These are phyloP conservation scores for Nemania sp. DNA, from an alignment of 2,329 filamentous ascomycete species.

Conservation along the genomic window DNA sequence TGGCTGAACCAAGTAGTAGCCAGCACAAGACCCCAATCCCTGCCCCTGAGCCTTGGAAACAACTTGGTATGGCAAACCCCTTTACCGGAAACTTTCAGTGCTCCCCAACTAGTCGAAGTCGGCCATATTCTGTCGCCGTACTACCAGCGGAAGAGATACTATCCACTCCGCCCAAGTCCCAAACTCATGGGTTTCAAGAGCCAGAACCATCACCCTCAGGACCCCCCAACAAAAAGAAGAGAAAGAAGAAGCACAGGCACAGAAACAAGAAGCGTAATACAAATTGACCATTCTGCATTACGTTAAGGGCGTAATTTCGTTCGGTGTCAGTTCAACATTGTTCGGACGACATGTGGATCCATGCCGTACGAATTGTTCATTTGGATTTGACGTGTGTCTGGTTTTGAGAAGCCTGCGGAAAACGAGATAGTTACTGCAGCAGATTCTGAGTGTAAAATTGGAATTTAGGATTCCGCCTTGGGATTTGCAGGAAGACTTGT, in stretches of 20 bases:
- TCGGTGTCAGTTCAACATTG: not conserved
- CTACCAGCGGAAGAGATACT: not conserved
- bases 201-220: not conserved
- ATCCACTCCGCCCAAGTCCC: not conserved
- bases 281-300: not conserved
- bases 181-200: not conserved
- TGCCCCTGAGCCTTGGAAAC: slow-evolving; percentile 39
- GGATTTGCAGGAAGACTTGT: not conserved
- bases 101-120: not conserved
- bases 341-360: not conserved
- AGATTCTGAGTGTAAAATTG: not conserved
- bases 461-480: not conserved
- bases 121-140: not conserved
- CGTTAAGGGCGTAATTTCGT: not conserved
- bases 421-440: not conserved
- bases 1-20: not conserved
- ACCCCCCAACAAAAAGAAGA: not conserved
- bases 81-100: not conserved
- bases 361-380: not conserved
- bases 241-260: not conserved
- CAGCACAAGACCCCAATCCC: slow-evolving; percentile 36
- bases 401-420: not conserved
- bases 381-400: not conserved
- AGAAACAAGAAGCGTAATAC: not conserved
- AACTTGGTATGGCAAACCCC: slow-evolving; percentile 25